These are phyloP conservation scores for Diversispora epigaea DNA, from an alignment of 192 early-diverging fungal genomes.

Conservation along the genomic window DNA sequence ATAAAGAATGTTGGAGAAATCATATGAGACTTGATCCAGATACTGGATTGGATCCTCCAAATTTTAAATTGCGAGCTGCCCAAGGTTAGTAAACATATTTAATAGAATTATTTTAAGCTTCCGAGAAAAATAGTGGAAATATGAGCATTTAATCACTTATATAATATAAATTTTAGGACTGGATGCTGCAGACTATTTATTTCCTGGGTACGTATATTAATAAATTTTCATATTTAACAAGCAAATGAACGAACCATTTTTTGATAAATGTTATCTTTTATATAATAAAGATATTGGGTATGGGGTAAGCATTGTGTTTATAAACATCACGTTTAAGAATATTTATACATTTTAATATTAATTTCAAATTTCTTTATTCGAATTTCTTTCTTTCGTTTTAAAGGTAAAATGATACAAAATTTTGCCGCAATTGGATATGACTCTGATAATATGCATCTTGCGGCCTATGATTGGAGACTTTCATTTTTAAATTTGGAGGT, in stretches of 20 bases:
- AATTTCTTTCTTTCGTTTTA: background rate
- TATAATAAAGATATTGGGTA: slow-evolving; percentile 71
- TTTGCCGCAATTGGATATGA: slow-evolving; percentile 84
- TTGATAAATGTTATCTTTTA: background rate
- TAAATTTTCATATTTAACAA: background rate
- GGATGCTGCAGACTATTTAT: slow-evolving; percentile 88
- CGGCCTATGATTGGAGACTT: slow-evolving; percentile 89
- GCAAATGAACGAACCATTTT: background rate
- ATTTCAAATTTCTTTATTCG: no score
- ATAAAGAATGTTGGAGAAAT: slow-evolving; percentile 83
- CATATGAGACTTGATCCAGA: slow-evolving; percentile 79
- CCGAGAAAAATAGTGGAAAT: no score
- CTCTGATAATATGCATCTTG: slow-evolving; percentile 82
- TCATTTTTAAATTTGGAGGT: slow-evolving; percentile 73
- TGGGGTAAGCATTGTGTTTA: slow-evolving; percentile 55
- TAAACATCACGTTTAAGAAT: background rate
- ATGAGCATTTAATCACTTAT: background rate
- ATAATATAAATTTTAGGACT: slow-evolving; percentile 50
- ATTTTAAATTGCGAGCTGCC: slow-evolving; percentile 80
- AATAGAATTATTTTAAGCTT: background rate
- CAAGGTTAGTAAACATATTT: slow-evolving; percentile 42
- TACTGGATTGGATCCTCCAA: slow-evolving; percentile 84
- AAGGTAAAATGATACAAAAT: slow-evolving; percentile 67
- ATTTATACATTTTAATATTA: background rate
- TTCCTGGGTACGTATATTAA: slow-evolving; percentile 62